Percentiles rank a stretch among this genome's conserved stretches.
These are phyloP conservation scores for Sporothrix schenckii DNA, from an alignment of 2,329 filamentous ascomycete species.

Conservation along the genomic window DNA sequence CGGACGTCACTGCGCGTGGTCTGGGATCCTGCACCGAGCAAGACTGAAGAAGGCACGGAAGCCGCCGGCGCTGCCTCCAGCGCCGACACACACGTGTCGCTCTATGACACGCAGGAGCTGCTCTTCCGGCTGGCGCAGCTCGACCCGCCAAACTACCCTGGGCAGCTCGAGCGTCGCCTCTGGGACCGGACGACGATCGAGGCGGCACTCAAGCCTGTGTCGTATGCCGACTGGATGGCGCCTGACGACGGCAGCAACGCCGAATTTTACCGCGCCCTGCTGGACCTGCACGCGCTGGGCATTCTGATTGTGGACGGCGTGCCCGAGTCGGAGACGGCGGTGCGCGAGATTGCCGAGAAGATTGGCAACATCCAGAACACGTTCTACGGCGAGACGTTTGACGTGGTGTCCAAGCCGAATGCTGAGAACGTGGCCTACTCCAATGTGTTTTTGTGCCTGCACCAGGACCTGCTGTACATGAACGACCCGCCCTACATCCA, in stretches of 20 bases:
- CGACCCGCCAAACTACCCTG: conserved; percentile 45
- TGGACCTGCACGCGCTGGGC: conserved; percentile 66
- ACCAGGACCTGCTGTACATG: conserved; percentile 93
- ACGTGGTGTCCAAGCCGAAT: conserved; percentile 78
- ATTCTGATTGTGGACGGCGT: conserved; percentile 77
- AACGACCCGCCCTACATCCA: conserved; percentile 78
- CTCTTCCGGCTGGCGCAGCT: conserved; percentile 45
- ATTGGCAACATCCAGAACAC: conserved; percentile 82
- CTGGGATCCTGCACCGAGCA: neutral
- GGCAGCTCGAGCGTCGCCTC: conserved; percentile 40
- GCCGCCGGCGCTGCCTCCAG: neutral
- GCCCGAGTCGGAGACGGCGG: conserved; percentile 66
- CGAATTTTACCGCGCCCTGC: conserved; percentile 63
- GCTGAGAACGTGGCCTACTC: conserved; percentile 95
- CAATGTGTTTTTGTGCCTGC: conserved; percentile 75
- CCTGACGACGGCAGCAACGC: conserved; percentile 44
- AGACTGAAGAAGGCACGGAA: neutral
- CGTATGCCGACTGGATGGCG: conserved; percentile 73
- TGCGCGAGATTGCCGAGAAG: conserved; percentile 68
- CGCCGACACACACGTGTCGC: neutral
- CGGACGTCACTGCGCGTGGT: conserved; percentile 22
- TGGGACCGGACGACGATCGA: conserved; percentile 50
- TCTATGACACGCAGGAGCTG: conserved; percentile 28
- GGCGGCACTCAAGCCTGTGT: conserved; percentile 53
- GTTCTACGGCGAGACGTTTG: conserved; percentile 90